A percentile compares a stretch with the other conserved stretches of the same genome.
Evolutionary conservation across 2,329 filamentous ascomycete species (phyloP).

Genomic region (Botryotinia narcissicola): DNA sequence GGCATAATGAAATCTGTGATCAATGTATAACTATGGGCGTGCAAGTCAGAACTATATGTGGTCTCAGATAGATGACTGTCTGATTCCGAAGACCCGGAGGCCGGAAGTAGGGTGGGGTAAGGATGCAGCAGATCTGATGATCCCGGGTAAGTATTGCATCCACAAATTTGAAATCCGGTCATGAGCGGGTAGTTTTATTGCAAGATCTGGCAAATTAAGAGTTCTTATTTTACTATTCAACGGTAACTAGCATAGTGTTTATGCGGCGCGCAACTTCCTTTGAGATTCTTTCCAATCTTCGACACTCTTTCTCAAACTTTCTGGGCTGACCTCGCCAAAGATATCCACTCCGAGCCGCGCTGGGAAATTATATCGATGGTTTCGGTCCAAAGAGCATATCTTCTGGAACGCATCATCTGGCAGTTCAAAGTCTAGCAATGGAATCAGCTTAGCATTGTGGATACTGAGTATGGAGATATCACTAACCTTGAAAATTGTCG

Average conservation of each 20-base stretch:
- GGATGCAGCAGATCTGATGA: not conserved
- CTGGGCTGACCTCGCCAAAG: slow-evolving; percentile 44
- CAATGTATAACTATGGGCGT: not conserved
- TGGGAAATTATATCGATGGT: slow-evolving; percentile 46
- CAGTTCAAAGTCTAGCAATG: slow-evolving; percentile 41
- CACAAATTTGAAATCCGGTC: slow-evolving; percentile 11
- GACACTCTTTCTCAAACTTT: slow-evolving; percentile 40
- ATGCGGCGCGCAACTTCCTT: slow-evolving; percentile 7
- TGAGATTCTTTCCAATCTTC: slow-evolving; percentile 31
- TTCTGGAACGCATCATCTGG: slow-evolving; percentile 41
- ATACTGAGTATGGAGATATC: not conserved
- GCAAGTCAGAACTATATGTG: not conserved
- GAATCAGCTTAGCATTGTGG: not conserved
- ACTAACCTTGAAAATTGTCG: slow-evolving; percentile 43
- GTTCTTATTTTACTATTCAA: slow-evolving; percentile 3
- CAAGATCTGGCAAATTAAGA: not conserved
- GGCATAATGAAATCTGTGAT: slow-evolving; percentile 47
- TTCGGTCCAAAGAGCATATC: slow-evolving; percentile 42
- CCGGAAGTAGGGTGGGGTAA: slow-evolving; percentile 12
- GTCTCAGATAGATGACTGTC: not conserved
- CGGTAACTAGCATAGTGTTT: not conserved
- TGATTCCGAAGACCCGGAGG: not conserved
- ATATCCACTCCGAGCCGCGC: slow-evolving; percentile 44
- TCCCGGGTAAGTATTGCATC: slow-evolving; percentile 8
- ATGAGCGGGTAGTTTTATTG: not conserved